phyloP scores from a whole-genome alignment of 345 rosid species.

The Chamaenerion angustifolium region DNA sequence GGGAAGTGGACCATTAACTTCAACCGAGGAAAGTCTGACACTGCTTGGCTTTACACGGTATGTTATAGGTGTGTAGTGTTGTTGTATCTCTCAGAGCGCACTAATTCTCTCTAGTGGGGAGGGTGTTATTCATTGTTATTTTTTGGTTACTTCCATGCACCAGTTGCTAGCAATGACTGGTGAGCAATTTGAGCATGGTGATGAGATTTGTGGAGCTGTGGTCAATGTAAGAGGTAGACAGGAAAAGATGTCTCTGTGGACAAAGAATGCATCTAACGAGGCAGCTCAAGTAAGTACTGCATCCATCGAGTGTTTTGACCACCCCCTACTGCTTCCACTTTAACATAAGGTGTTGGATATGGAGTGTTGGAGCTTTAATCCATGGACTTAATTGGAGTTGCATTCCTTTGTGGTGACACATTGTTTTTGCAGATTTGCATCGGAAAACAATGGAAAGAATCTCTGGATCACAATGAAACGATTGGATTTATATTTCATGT shows the following conservation, averaged over 20 bases:
- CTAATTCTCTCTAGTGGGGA: not conserved
- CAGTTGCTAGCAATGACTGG: constrained; percentile 86
- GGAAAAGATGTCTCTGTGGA: constrained; percentile 72
- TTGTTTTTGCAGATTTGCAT: constrained; percentile 48
- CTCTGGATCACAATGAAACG: constrained; percentile 50
- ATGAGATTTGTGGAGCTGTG: constrained; percentile 93
- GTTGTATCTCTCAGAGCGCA: not conserved
- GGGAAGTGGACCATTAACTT: constrained; percentile 76
- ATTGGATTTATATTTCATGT: constrained; percentile 85
- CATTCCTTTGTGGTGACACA: too few species aligned
- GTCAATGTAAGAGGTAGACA: constrained; percentile 51
- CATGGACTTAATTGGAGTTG: too few species aligned
- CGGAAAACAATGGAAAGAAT: constrained; percentile 85
- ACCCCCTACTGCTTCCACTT: too few species aligned
- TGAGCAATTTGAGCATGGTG: constrained; percentile 85
- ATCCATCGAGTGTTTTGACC: not conserved
- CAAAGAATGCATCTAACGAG: constrained; percentile 83
- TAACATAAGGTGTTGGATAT: too few species aligned
- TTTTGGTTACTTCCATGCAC: not conserved
- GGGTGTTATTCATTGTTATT: not conserved
- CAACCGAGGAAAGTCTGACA: constrained; percentile 48
- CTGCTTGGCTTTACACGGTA: constrained; percentile 62
- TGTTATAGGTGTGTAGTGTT: not conserved
- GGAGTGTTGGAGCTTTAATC: too few species aligned
- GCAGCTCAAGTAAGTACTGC: constrained; percentile 84